Conservation (phyloP, 164 flowering plant genomes). For the Chloranthus sessilifolius region DNA sequence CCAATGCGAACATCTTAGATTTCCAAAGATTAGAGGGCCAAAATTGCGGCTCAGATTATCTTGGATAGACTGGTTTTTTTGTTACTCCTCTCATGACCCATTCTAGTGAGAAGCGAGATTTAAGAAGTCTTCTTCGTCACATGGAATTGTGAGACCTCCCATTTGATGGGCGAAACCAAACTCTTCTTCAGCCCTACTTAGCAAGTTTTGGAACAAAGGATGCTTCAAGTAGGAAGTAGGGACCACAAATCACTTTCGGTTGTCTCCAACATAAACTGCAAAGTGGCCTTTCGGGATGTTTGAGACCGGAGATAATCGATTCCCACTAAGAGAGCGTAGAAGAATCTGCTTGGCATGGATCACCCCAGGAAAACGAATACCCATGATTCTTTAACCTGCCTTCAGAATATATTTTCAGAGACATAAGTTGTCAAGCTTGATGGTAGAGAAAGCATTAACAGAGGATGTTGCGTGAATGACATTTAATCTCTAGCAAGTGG, state of each 20-base stretch:
- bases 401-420: no score
- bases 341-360: slow-evolving; percentile 6
- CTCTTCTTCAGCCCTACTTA: slow-evolving; percentile 47
- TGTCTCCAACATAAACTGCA: slow-evolving; percentile 53
- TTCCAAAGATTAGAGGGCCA: no score
- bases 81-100: background rate
- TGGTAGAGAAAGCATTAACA: no score
- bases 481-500: no score
- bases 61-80: no score
- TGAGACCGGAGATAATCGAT: slow-evolving; percentile 8
- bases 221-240: slow-evolving; percentile 37
- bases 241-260: slow-evolving; percentile 38
- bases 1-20: no score
- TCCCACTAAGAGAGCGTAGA: background rate
- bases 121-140: slow-evolving; percentile 42
- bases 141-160: slow-evolving; percentile 48
- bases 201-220: slow-evolving; percentile 37
- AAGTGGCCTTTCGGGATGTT: slow-evolving; percentile 53
- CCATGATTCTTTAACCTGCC: no score
- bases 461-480: no score
- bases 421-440: no score
- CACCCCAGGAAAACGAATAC: slow-evolving; percentile 1
- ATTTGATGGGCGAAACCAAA: slow-evolving; percentile 48
- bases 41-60: no score
- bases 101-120: slow-evolving; percentile 29